Conservation (phyloP, 140 eudicot species). For the Oenanthe javanica region DNA sequence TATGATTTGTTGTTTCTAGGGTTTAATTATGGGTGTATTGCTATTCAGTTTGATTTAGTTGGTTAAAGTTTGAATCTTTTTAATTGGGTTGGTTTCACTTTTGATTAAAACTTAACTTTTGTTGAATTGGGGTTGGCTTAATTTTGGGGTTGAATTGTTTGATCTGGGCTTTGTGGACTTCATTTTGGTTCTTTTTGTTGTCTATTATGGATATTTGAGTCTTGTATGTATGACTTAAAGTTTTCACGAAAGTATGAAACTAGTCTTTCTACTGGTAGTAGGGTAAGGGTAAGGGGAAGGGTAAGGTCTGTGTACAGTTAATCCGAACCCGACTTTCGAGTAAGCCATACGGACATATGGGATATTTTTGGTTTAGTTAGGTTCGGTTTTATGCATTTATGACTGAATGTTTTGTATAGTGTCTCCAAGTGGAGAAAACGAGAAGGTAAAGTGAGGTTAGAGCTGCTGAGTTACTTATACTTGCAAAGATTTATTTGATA, state of each 20-base stretch:
- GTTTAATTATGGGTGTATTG: background rate
- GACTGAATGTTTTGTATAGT: background rate
- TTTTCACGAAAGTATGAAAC: background rate
- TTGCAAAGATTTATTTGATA: background rate
- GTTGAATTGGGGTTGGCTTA: background rate
- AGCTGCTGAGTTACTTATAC: background rate
- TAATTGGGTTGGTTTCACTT: background rate
- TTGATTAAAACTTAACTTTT: background rate
- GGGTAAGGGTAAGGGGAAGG: background rate
- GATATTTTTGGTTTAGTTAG: background rate
- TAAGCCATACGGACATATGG: background rate
- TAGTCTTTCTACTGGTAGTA: background rate
- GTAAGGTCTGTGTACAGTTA: background rate
- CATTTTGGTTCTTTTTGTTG: background rate
- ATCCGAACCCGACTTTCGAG: too few relatives aligned
- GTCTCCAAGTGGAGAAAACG: background rate
- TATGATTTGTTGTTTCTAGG: background rate
- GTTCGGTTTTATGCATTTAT: background rate
- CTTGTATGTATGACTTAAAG: background rate
- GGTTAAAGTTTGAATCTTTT: background rate
- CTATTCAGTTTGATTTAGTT: background rate
- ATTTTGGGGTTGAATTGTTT: background rate
- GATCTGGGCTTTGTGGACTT: slow-evolving; percentile 7
- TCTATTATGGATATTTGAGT: background rate
- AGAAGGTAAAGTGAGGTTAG: background rate